phyloP scores from a whole-genome alignment of 768 basidiomycete species.

The Arthromyces matolae region DNA sequence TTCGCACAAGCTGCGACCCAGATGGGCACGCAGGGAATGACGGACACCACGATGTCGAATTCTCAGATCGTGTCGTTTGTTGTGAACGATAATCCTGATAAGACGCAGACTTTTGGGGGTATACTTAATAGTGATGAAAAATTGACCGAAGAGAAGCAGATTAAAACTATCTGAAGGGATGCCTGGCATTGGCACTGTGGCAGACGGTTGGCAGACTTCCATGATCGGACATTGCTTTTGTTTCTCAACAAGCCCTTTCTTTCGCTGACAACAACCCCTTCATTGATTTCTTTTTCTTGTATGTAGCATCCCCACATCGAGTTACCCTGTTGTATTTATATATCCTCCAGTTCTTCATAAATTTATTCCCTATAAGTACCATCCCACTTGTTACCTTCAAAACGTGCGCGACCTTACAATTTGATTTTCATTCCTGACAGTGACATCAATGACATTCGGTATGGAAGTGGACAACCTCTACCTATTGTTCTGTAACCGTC shows the following conservation, averaged over 20 bases:
- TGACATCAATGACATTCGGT: too few species aligned
- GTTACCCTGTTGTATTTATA: not conserved
- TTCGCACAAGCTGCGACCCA: constrained; percentile 9
- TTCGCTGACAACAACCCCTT: not conserved
- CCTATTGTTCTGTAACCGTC: too few species aligned
- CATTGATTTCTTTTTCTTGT: not conserved
- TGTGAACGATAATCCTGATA: constrained; percentile 3
- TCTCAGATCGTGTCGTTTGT: constrained; percentile 7
- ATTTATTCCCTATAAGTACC: not conserved
- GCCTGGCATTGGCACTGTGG: too few species aligned
- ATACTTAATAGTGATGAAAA: constrained; percentile 1
- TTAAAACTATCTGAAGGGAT: too few species aligned
- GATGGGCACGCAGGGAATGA: constrained; percentile 1
- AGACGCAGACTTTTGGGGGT: not conserved
- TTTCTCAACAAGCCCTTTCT: too few species aligned
- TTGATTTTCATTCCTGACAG: too few species aligned
- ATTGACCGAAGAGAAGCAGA: constrained; percentile 7
- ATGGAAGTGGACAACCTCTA: too few species aligned
- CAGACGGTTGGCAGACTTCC: too few species aligned
- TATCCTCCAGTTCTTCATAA: not conserved
- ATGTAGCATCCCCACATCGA: not conserved
- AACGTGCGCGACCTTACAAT: not conserved
- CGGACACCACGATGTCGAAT: not conserved
- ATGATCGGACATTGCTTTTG: too few species aligned
- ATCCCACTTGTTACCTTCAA: not conserved